Conservation (phyloP, 305 asterid genomes). For the Solanum hybrid region DNA sequence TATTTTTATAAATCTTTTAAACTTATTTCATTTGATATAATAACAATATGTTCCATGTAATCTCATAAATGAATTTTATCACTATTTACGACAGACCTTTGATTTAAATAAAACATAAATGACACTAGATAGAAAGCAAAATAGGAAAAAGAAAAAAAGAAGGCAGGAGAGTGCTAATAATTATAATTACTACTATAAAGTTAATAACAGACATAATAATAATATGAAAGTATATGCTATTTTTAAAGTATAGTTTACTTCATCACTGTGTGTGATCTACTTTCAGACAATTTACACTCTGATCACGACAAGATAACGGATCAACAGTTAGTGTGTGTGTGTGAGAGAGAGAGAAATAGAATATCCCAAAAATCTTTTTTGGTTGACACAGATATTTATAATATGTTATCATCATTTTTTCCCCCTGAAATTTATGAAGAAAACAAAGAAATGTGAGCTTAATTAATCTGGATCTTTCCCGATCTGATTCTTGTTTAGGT, state of each 20-base stretch:
- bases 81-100: neutral
- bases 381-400: neutral
- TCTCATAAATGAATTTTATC: neutral
- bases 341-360: neutral
- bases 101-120: neutral
- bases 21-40: neutral
- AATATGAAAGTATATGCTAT: neutral
- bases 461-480: neutral
- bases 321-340: neutral
- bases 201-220: neutral
- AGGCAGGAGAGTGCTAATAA: neutral
- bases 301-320: constrained; percentile 3
- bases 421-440: neutral
- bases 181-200: neutral
- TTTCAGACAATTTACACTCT: neutral
- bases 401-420: neutral
- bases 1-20: neutral
- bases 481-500: neutral
- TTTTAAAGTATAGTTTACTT: neutral
- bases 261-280: neutral
- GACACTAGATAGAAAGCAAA: neutral
- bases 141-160: neutral
- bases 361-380: neutral
- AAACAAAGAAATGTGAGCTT: neutral
- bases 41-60: neutral